Conservation (phyloP, 164 flowering plant species). For the Santalum album region DNA sequence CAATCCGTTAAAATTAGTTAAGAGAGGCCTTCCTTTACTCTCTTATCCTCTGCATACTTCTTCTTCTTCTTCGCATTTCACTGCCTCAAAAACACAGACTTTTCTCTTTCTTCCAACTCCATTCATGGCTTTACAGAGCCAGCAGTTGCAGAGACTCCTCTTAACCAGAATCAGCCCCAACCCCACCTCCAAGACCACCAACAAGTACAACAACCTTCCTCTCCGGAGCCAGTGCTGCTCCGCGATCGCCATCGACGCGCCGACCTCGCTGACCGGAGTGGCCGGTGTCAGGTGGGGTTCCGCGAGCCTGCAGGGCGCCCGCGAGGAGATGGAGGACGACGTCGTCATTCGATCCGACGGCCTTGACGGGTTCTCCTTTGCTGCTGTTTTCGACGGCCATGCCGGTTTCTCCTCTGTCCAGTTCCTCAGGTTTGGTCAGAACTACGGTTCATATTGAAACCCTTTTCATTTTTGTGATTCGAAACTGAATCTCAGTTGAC, state of each 20-base stretch:
- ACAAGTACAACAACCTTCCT: slow-evolving; percentile 3
- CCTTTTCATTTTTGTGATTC: too few relatives aligned
- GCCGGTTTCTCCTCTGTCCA: slow-evolving; percentile 80
- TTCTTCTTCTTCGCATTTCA: not conserved
- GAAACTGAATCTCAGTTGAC: too few relatives aligned
- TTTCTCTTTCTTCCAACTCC: not conserved
- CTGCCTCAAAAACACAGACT: not conserved
- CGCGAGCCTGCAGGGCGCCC: slow-evolving; percentile 47
- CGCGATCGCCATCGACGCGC: slow-evolving; percentile 71
- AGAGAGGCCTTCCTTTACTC: not conserved
- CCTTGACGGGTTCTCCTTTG: slow-evolving; percentile 66
- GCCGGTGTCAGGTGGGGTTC: slow-evolving; percentile 72
- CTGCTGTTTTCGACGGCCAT: slow-evolving; percentile 96
- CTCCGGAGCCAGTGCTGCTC: slow-evolving; percentile 35
- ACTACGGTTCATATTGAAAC: too few relatives aligned
- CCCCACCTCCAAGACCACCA: slow-evolving; percentile 8
- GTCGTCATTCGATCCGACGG: slow-evolving; percentile 50
- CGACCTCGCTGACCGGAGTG: slow-evolving; percentile 38
- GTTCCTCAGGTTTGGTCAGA: slow-evolving; percentile 55
- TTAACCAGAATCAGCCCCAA: slow-evolving; percentile 17
- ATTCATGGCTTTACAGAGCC: slow-evolving; percentile 64
- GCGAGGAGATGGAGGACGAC: slow-evolving; percentile 96
- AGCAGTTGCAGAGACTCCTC: slow-evolving; percentile 48
- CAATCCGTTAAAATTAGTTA: not conserved
- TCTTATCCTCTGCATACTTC: not conserved